phyloP scores from a whole-genome alignment of 495 filamentous ascomycete species.

The Xylaria sp. region DNA sequence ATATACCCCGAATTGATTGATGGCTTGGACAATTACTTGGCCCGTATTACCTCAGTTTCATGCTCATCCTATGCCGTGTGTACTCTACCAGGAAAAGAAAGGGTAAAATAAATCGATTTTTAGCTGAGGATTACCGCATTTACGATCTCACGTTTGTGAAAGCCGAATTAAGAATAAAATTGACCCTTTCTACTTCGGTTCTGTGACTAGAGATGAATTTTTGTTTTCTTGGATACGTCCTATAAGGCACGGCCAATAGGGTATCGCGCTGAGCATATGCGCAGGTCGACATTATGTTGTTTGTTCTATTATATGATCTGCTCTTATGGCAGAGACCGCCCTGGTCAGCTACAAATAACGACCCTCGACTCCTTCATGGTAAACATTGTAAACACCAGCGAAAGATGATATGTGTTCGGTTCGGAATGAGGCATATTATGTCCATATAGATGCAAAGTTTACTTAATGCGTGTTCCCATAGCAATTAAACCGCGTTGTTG shows the following conservation, averaged over 20 bases:
- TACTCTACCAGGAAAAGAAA: neutral
- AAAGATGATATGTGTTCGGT: no score
- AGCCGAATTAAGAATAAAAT: neutral
- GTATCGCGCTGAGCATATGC: neutral
- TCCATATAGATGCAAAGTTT: no score
- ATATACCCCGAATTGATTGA: slow-evolving; percentile 8
- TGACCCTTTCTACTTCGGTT: neutral
- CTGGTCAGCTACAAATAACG: neutral
- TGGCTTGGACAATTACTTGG: neutral
- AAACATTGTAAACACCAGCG: no score
- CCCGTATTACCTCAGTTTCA: neutral
- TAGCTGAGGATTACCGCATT: neutral
- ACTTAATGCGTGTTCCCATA: no score
- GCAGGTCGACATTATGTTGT: neutral
- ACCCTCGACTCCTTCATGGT: neutral
- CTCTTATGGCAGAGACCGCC: no score
- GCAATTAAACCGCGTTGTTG: no score
- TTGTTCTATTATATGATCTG: neutral
- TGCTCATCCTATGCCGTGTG: neutral
- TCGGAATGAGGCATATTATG: no score
- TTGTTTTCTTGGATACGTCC: neutral
- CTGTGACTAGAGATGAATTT: neutral
- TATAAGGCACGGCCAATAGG: neutral
- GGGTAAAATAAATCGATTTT: neutral
- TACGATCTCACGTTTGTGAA: neutral